Percentiles rank a stretch among this genome's conserved stretches.
Evolutionary conservation across 2,329 filamentous ascomycete genomes (phyloP).

Genomic region (Trichophyton simii): DNA sequence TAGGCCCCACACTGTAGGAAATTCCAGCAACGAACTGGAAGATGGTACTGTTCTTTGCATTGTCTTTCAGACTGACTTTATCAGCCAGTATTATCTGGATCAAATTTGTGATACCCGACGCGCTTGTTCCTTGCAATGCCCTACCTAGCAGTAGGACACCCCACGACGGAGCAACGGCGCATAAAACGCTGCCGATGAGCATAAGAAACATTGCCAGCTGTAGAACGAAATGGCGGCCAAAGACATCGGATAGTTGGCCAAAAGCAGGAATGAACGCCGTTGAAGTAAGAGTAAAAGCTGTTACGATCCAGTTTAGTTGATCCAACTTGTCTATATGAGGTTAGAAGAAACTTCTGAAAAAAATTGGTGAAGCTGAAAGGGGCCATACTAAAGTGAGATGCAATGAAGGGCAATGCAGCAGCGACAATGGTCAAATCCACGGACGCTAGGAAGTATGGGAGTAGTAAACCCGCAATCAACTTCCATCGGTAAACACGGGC

Average conservation of each 20-base stretch:
- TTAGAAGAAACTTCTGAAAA: not conserved
- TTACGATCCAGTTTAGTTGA: conserved; percentile 57
- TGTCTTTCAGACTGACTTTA: conserved; percentile 49
- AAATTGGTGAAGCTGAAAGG: not conserved
- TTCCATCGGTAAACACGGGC: conserved; percentile 44
- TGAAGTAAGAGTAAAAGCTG: conserved; percentile 54
- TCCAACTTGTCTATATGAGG: conserved; percentile 35
- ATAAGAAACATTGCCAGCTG: conserved; percentile 46
- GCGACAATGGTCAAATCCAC: conserved; percentile 54
- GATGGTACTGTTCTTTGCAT: conserved; percentile 49
- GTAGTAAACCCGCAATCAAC: conserved; percentile 45
- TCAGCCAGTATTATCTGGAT: conserved; percentile 54
- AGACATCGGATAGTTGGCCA: conserved; percentile 52
- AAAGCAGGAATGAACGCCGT: conserved; percentile 56
- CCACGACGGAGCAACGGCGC: conserved; percentile 46
- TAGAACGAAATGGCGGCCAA: conserved; percentile 48
- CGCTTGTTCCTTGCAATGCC: conserved; percentile 49
- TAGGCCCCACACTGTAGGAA: conserved; percentile 49
- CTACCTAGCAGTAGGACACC: conserved; percentile 50
- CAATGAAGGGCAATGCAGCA: conserved; percentile 49
- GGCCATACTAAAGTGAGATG: conserved; percentile 47
- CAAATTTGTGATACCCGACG: conserved; percentile 49
- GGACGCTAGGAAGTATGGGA: conserved; percentile 50
- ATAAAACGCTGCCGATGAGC: conserved; percentile 49
- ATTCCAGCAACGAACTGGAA: conserved; percentile 50